A percentile compares a stretch with the other conserved stretches of the same genome.
Conservation (phyloP, 169 alveolate genomes). For the Plasmodium knowlesi region DNA sequence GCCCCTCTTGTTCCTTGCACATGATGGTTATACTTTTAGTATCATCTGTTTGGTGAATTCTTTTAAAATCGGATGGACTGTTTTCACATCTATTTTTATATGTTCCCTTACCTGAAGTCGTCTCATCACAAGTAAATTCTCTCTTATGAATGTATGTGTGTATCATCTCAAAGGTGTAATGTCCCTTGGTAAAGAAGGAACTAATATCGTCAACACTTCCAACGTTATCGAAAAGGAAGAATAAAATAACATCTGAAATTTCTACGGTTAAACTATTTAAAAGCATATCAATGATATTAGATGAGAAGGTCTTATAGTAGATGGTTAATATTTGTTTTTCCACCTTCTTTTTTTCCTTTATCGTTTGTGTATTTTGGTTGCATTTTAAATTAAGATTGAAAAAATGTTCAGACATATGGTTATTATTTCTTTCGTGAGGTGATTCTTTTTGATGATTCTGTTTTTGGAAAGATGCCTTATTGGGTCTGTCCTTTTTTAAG, state of each 20-base stretch:
- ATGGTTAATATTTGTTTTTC: constrained; percentile 57
- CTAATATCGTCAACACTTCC: constrained; percentile 41
- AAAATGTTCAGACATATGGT: constrained; percentile 6
- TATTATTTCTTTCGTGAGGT: neutral
- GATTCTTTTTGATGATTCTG: neutral
- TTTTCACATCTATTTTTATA: neutral
- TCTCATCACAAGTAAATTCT: neutral
- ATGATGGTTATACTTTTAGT: neutral
- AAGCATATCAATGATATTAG: constrained; percentile 56
- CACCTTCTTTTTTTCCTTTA: constrained; percentile 53
- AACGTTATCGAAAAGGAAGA: constrained; percentile 53
- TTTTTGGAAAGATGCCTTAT: neutral
- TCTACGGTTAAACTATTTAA: constrained; percentile 34
- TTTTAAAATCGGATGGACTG: neutral
- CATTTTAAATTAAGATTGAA: constrained; percentile 66
- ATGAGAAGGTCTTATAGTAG: constrained; percentile 55
- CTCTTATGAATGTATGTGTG: constrained; percentile 15
- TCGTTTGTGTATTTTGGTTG: constrained; percentile 29
- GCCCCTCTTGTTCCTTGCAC: neutral
- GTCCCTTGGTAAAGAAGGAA: constrained; percentile 25
- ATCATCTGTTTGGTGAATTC: neutral
- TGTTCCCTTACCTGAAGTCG: neutral
- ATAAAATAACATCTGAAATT: constrained; percentile 54
- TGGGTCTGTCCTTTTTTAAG: neutral
- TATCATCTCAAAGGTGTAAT: constrained; percentile 50